Evolutionary conservation across 2,329 filamentous ascomycete genomes (phyloP).

Genomic region (Phialocephala sp.): DNA sequence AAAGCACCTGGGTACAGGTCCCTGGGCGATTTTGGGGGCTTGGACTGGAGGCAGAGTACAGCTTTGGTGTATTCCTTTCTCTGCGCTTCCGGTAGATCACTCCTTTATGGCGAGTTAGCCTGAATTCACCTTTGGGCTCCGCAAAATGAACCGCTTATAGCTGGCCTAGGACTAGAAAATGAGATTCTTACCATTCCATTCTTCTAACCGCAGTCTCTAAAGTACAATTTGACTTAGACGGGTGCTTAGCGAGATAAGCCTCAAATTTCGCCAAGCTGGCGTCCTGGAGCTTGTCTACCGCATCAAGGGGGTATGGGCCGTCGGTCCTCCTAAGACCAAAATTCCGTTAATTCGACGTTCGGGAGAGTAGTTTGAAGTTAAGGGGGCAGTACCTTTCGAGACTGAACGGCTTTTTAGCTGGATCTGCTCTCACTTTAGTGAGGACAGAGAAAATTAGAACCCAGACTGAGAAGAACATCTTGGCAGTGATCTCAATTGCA

Average conservation of each 20-base stretch:
- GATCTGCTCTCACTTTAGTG: background rate
- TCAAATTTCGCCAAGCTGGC: conserved; percentile 43
- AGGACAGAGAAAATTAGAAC: background rate
- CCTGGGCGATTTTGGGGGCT: conserved; percentile 39
- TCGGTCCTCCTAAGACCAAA: background rate
- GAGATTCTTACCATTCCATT: conserved; percentile 15
- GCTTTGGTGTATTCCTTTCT: conserved; percentile 43
- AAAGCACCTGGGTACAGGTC: conserved; percentile 40
- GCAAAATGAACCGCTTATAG: background rate
- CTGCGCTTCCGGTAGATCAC: conserved; percentile 20
- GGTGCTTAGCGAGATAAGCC: conserved; percentile 31
- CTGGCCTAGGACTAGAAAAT: background rate
- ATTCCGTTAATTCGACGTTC: background rate
- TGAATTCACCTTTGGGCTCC: background rate
- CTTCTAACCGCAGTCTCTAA: conserved; percentile 1
- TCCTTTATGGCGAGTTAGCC: background rate
- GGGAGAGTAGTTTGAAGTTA: background rate
- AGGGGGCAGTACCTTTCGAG: background rate
- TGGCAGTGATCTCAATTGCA: background rate
- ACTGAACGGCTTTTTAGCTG: background rate
- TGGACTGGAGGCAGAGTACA: conserved; percentile 43
- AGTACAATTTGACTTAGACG: conserved; percentile 10
- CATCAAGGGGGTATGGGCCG: conserved; percentile 17
- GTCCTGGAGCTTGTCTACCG: conserved; percentile 42
- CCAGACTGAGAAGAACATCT: background rate